These are phyloP conservation scores for Casuarina cunninghamiana DNA, from an alignment of 306 rosid genomes.

Conservation along the genomic window DNA sequence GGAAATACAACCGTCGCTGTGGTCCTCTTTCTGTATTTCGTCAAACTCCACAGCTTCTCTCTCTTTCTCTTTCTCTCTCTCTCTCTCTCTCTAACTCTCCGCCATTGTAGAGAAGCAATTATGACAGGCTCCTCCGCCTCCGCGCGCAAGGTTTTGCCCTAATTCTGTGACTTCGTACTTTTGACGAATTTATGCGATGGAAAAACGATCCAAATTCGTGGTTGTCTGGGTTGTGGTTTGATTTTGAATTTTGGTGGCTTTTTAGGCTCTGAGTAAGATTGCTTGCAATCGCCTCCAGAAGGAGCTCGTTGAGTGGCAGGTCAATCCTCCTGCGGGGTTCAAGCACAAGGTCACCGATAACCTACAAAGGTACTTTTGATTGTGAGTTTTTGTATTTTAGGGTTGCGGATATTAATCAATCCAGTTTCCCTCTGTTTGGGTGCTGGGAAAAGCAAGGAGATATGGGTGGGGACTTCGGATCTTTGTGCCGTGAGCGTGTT, in stretches of 20 bases:
- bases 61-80: constrained; percentile 22
- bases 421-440: not conserved
- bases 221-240: not conserved
- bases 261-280: constrained; percentile 88
- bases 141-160: constrained; percentile 78
- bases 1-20: constrained; percentile 32
- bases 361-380: constrained; percentile 68
- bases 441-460: not conserved
- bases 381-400: not conserved
- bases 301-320: constrained; percentile 98
- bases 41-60: constrained; percentile 34
- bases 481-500: constrained; percentile 11
- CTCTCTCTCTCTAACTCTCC: constrained; percentile 29
- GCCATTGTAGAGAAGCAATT: constrained; percentile 32
- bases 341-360: constrained; percentile 96
- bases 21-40: constrained; percentile 36
- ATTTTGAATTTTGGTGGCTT: constrained; percentile 9
- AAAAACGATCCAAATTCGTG: not conserved
- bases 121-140: constrained; percentile 95
- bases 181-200: not conserved
- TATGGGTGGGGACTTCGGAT: not conserved
- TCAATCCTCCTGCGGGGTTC: constrained; percentile 92
- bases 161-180: not conserved
- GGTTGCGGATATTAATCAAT: constrained; percentile 6
- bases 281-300: constrained; percentile 99